phyloP scores from a whole-genome alignment of 441 rosid genomes.

The Bocquillonia castaneifolia region DNA sequence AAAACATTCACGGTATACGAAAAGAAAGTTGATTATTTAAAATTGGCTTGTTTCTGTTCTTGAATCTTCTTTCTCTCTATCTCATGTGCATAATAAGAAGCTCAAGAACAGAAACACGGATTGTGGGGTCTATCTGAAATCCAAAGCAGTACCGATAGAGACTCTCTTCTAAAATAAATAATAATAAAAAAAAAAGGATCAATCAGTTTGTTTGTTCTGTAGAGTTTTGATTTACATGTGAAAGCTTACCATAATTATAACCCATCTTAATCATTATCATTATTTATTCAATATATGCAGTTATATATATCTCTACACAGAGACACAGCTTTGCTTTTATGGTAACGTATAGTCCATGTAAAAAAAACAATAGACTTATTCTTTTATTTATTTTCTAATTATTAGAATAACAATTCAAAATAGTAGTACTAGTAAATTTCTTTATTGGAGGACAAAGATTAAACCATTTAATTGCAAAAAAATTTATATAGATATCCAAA shows the following conservation, averaged over 20 bases:
- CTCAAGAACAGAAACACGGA: constrained; percentile 30
- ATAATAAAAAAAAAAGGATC: neutral
- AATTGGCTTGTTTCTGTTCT: constrained; percentile 7
- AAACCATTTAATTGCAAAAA: neutral
- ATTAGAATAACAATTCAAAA: neutral
- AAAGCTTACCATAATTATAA: neutral
- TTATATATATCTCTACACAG: neutral
- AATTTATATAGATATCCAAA: too few relatives aligned
- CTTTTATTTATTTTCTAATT: too few relatives aligned
- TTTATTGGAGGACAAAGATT: constrained; percentile 4
- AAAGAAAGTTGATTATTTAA: neutral
- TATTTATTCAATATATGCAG: neutral
- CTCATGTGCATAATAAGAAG: neutral
- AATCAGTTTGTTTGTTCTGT: neutral
- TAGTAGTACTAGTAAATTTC: neutral
- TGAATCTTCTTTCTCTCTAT: neutral
- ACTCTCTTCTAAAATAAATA: neutral
- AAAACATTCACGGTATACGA: neutral
- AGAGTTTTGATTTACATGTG: neutral
- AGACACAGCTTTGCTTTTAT: constrained; percentile 9
- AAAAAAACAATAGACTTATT: neutral
- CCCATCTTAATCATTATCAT: neutral
- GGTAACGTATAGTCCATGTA: constrained; percentile 16
- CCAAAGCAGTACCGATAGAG: constrained; percentile 19
- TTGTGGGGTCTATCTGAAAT: constrained; percentile 38